Percentiles rank a stretch among this genome's conserved stretches.
Conservation (phyloP, 2,329 filamentous ascomycete genomes). For the Botrytis porri region DNA sequence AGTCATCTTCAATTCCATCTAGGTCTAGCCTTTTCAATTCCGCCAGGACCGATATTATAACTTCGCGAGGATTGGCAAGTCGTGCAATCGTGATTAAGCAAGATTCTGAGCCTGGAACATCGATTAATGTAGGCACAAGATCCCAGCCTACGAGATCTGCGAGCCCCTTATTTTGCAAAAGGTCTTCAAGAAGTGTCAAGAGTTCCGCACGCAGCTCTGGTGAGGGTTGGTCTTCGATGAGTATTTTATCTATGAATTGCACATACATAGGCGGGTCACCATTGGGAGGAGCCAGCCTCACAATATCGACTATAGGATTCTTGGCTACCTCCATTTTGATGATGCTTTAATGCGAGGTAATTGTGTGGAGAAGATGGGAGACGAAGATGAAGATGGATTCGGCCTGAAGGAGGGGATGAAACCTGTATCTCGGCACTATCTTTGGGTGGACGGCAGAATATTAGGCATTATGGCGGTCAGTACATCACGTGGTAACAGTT, state of each 20-base stretch:
- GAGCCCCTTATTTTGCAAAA: slow-evolving; percentile 63
- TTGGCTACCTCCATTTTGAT: background rate
- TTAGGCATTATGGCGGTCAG: background rate
- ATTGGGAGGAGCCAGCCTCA: background rate
- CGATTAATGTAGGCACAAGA: slow-evolving; percentile 70
- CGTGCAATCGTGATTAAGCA: slow-evolving; percentile 73
- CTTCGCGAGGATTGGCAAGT: slow-evolving; percentile 76
- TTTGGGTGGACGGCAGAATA: background rate
- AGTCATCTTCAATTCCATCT: slow-evolving; percentile 38
- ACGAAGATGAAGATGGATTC: background rate
- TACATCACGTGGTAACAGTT: background rate
- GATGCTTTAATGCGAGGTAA: background rate
- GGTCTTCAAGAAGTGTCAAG: slow-evolving; percentile 64
- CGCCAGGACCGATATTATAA: slow-evolving; percentile 77
- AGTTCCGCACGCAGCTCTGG: slow-evolving; percentile 33
- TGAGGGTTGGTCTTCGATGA: background rate
- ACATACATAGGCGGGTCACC: background rate
- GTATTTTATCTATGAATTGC: background rate
- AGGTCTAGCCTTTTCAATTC: slow-evolving; percentile 60
- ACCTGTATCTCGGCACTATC: background rate
- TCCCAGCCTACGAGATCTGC: slow-evolving; percentile 83
- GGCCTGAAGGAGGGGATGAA: background rate
- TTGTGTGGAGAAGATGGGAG: background rate
- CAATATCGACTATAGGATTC: background rate
- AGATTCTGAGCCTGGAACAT: slow-evolving; percentile 63